These are phyloP conservation scores for Aspergillus oerlinghausenensis DNA, from an alignment of 2,329 filamentous ascomycete genomes.

Conservation along the genomic window DNA sequence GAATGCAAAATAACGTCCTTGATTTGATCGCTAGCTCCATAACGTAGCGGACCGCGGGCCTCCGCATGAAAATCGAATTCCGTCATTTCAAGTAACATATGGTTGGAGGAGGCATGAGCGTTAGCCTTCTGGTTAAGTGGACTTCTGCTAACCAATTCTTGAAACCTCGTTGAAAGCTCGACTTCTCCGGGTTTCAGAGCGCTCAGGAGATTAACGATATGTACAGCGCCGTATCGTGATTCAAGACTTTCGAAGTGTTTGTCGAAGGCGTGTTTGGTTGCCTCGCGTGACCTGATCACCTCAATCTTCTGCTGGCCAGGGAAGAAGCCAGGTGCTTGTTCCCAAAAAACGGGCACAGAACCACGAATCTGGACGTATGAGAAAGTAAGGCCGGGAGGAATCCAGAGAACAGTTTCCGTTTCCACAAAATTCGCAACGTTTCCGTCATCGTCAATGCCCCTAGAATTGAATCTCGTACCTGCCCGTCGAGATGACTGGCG, in stretches of 20 bases:
- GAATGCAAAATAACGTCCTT: constrained; percentile 71
- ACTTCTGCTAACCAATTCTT: constrained; percentile 69
- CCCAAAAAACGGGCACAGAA: constrained; percentile 95
- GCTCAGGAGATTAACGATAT: constrained; percentile 92
- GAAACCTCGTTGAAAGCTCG: constrained; percentile 76
- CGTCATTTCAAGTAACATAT: constrained; percentile 71
- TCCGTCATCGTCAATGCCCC: constrained; percentile 94
- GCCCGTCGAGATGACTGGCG: constrained; percentile 85
- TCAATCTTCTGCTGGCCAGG: constrained; percentile 93
- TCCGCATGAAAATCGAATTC: constrained; percentile 97
- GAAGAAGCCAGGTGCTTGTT: constrained; percentile 80
- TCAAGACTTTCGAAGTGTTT: constrained; percentile 90
- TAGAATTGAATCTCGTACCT: constrained; percentile 93
- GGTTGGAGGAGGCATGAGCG: constrained; percentile 55
- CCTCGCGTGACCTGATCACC: constrained; percentile 80
- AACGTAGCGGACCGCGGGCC: constrained; percentile 78
- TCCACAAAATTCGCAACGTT: constrained; percentile 99
- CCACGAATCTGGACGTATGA: constrained; percentile 92
- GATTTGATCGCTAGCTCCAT: constrained; percentile 85
- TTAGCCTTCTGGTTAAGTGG: constrained; percentile 59
- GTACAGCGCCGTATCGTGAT: constrained; percentile 80
- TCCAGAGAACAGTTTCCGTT: constrained; percentile 89
- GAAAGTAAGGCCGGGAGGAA: constrained; percentile 70
- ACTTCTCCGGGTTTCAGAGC: constrained; percentile 80
- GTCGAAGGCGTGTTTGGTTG: constrained; percentile 90